Conservation (phyloP, 768 basidiomycete genomes). For the Porphyrellus cyaneotinctus region DNA sequence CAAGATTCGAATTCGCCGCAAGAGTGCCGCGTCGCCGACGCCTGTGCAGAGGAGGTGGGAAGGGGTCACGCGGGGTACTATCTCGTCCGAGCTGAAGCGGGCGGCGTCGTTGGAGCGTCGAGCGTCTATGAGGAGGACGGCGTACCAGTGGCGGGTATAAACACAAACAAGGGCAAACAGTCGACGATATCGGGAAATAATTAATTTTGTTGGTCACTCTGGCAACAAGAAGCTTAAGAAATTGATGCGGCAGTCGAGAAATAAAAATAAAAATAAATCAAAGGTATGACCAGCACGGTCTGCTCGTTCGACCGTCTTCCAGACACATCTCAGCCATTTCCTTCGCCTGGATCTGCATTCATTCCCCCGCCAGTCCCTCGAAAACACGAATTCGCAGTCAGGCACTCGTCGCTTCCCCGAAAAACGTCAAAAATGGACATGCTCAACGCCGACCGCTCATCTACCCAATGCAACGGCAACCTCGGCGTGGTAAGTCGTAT, state of each 20-base stretch:
- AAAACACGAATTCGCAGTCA: conserved; percentile 63
- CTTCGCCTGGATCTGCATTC: conserved; percentile 65
- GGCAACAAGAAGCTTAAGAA: neutral
- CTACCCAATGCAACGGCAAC: neutral
- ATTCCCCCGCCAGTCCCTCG: conserved; percentile 64
- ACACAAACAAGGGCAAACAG: conserved; percentile 19
- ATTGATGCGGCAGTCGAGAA: neutral
- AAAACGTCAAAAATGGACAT: conserved; percentile 26
- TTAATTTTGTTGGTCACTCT: neutral
- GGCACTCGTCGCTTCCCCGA: conserved; percentile 23
- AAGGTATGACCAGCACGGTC: neutral
- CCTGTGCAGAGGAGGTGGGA: conserved; percentile 7
- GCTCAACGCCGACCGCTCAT: conserved; percentile 2
- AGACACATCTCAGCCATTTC: conserved; percentile 46
- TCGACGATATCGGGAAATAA: neutral
- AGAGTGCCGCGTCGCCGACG: conserved; percentile 22
- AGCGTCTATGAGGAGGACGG: conserved; percentile 12
- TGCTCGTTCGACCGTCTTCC: conserved; percentile 13
- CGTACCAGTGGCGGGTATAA: conserved; percentile 19
- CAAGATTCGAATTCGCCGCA: conserved; percentile 14
- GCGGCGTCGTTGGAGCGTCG: conserved; percentile 27
- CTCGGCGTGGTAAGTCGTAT: conserved; percentile 29
- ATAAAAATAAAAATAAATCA: neutral
- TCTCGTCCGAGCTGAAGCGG: conserved; percentile 30
- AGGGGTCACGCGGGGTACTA: conserved; percentile 17